Evolutionary conservation across 495 filamentous ascomycete species (phyloP), one percentile per base, ranked within the genome.

Genomic region (Penicillium crystallinum): DNA sequence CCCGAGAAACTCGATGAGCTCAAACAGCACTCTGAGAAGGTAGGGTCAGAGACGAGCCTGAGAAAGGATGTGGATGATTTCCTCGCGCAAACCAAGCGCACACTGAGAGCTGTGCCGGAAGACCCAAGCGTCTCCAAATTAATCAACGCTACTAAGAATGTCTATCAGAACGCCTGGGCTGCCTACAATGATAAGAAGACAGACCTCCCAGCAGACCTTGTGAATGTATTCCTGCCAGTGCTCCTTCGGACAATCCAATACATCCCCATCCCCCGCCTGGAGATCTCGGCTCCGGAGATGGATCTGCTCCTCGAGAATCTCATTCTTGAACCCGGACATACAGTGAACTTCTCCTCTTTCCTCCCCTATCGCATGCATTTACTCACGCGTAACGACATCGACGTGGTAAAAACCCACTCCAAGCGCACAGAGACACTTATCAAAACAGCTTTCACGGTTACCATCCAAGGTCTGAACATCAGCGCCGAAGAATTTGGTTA

Each of bases 291-390:
- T 3, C 92, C 90, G 1, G 82, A 87, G 45, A 72, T 95, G 55
- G 90, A 95, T 57, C 80, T 97, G 10, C 73, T 97, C 0, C 70
- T 97, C 7, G 92, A 96, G 59, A 96, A 93, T 49, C 74, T 97
- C 34, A 86, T 97, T 45, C 74, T 97, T 31, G 91, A 97, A 56
- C 92, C 92, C 0, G 92, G 92, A 18, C 76, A 73, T 29, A 93
- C 90, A 2, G 78, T 96, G 56, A 93, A 96, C 63, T 78, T 83
- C 54, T 85, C 86, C 2, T 96, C 90, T 0, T 96, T 97, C 78
- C 81, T 96, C 12, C 92, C 92, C 0, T 91, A 89, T 67, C 81
- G 84, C 34, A 77, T 96, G 47, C 83, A 86, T 34, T 71, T 96
- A 33, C 83, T 90, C 56, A 90, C 89, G 0, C 87, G 84, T 65